These are phyloP conservation scores for Osmanthus fragrans DNA, from an alignment of 257 asterid genomes.

Conservation along the genomic window DNA sequence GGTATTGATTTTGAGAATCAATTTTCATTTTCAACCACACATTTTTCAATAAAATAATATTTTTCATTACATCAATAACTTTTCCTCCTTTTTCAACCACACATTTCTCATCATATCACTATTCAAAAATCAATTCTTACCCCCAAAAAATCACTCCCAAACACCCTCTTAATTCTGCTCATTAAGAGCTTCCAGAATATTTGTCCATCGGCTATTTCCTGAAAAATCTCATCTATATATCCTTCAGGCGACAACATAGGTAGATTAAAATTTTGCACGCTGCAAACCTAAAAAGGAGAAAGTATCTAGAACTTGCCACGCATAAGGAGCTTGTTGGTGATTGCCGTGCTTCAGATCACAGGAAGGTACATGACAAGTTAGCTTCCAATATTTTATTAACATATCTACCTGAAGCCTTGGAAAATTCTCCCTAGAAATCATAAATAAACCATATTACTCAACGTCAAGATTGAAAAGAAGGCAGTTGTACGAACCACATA, in stretches of 20 bases:
- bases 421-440: not conserved
- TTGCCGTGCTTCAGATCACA: conserved; percentile 9
- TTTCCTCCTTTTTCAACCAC: too few species aligned
- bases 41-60: too few species aligned
- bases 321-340: conserved; percentile 24
- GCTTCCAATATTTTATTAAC: not conserved
- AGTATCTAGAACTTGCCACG: conserved; percentile 1
- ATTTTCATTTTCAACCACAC: too few species aligned
- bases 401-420: not conserved
- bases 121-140: too few species aligned
- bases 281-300: conserved; percentile 13
- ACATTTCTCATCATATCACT: too few species aligned
- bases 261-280: conserved; percentile 22
- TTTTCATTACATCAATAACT: too few species aligned
- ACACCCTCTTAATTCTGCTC: too few species aligned
- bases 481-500: too few species aligned
- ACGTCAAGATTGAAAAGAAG: not conserved
- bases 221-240: conserved; percentile 6
- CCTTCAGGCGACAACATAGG: not conserved
- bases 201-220: conserved; percentile 6
- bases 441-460: not conserved
- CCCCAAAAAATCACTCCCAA: too few species aligned
- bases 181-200: not conserved
- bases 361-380: not conserved
- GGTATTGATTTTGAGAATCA: too few species aligned